phyloP scores from a whole-genome alignment of 2,329 filamentous ascomycete genomes.

The Xylogone sp. region DNA sequence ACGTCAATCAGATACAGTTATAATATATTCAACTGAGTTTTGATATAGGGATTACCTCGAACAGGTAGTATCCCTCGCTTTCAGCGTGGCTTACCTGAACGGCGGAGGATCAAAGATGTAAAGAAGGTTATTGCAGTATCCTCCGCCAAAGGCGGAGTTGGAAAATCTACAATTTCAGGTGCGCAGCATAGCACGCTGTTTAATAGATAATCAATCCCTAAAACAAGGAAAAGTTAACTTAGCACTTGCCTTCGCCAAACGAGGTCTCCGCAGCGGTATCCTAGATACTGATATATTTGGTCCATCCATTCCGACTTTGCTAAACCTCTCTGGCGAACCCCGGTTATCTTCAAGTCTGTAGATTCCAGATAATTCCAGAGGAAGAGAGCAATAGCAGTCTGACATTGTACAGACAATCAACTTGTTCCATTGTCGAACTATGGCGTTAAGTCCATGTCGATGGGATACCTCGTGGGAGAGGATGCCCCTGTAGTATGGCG shows the following conservation, averaged over 20 bases:
- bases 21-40: background rate
- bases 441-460: slow-evolving; percentile 96
- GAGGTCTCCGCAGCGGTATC: slow-evolving; percentile 79
- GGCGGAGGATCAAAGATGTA: slow-evolving; percentile 77
- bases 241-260: slow-evolving; percentile 78
- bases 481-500: slow-evolving; percentile 88
- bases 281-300: slow-evolving; percentile 97
- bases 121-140: slow-evolving; percentile 94
- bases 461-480: slow-evolving; percentile 86
- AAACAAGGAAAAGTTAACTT: slow-evolving; percentile 61
- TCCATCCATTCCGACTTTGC: slow-evolving; percentile 85
- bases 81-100: slow-evolving; percentile 77
- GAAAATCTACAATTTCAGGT: slow-evolving; percentile 92
- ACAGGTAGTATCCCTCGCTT: slow-evolving; percentile 71
- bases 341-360: slow-evolving; percentile 66
- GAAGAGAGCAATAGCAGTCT: slow-evolving; percentile 12
- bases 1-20: slow-evolving; percentile 22
- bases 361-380: background rate
- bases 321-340: slow-evolving; percentile 78
- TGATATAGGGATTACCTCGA: slow-evolving; percentile 71
- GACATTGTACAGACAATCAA: slow-evolving; percentile 58
- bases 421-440: slow-evolving; percentile 89
- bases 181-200: slow-evolving; percentile 16
- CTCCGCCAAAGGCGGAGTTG: slow-evolving; percentile 96
- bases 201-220: slow-evolving; percentile 1